Percentiles rank a stretch among this genome's conserved stretches.
phyloP scores from a whole-genome alignment of 192 early-diverging fungal genomes.

The Coemansia aciculifera region DNA sequence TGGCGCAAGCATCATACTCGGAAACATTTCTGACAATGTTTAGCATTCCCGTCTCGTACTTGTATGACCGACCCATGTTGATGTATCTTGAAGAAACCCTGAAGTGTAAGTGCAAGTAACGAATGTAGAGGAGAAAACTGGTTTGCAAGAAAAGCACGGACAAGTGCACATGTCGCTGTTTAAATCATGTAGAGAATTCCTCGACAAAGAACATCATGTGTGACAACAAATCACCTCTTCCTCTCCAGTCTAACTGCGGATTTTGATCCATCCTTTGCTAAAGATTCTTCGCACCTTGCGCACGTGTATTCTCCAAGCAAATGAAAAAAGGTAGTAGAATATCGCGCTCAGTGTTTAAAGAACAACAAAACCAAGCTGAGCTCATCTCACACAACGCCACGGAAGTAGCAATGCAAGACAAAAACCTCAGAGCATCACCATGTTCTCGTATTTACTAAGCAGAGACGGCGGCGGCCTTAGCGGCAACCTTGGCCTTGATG shows the following conservation, averaged over 20 bases:
- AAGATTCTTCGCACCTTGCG: neutral
- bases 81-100: neutral
- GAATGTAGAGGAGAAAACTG: neutral
- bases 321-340: neutral
- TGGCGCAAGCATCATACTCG: neutral
- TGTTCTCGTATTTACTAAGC: slow-evolving; percentile 9
- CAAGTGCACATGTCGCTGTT: neutral
- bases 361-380: neutral
- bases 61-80: neutral
- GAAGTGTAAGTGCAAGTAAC: neutral
- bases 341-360: neutral
- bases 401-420: neutral
- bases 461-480: slow-evolving; percentile 28
- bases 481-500: slow-evolving; percentile 42
- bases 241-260: neutral
- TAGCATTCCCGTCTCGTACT: neutral
- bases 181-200: neutral
- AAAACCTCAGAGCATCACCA: slow-evolving; percentile 6
- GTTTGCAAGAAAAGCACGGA: neutral
- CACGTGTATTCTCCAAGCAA: neutral
- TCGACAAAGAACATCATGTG: neutral
- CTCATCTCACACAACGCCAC: neutral
- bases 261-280: neutral
- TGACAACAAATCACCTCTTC: neutral
- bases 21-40: neutral